Evolutionary conservation across 139 green algal species (phyloP), one percentile per base, ranked within the genome.

Genomic region (Yamagishiella unicocca): DNA sequence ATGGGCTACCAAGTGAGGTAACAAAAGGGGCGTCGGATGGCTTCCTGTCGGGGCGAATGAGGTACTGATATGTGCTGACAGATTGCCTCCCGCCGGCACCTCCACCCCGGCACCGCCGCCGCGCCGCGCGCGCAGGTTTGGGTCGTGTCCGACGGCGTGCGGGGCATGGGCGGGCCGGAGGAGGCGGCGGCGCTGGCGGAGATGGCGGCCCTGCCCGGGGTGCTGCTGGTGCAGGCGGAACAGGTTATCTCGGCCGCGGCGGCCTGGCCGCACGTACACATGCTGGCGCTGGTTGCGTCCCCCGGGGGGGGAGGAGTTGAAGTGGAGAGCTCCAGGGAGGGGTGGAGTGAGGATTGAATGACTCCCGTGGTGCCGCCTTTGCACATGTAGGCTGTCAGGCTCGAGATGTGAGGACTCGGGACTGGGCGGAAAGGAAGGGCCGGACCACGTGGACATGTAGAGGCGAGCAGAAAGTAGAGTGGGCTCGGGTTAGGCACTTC

Each of bases 181-280:
- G 62, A 85, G 43, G 79, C 79, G 17, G 29, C 61, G 0, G 79
- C 79, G 64, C 42, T 85, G 42, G 62, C 40, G 27, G 79, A 85
- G 79, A 76, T 85, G 62, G 55, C 27, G 8, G 79, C 42, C 2
- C 79, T 77, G 42, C 61, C 79, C 5, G 79, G 62, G 43, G 79
- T 76, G 79, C 24, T 67, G 79, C 61, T 77, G 79, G 22, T 76
- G 79, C 17, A 12, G 8, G 31, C 62, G 62, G 79, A 75, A 62
- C 78, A 85, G 42, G 43, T 80, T 2, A 80, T 80, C 42, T 62
- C 43, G 43, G 72, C 72, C 3, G 72, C 72, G 40, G 72, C 72
- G 29, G 72, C 42, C 10, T 80, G 72, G 72, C 72, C 72, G 22
- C 72, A 80, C 17, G 43, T 42, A 4, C 27, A 62, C 43, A 80